Base-by-base conservation (phyloP, 345 rosid genomes). In the Moringa oleifera region DNA sequence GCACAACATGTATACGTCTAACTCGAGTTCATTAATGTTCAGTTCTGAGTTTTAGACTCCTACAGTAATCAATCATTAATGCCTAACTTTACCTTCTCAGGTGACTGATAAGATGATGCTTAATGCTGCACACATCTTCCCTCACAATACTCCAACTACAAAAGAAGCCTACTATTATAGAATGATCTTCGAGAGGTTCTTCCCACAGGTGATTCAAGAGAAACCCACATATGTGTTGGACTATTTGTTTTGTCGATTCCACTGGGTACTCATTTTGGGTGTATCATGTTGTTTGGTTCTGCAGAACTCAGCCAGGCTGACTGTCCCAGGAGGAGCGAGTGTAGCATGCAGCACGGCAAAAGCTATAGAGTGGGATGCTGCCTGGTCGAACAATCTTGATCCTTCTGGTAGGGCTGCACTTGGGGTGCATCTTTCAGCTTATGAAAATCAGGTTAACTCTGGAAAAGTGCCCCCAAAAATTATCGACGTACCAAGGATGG, bases 401-500 rank as follows among this genome's bases (percentile, higher is more conserved):
- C 98, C 98, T n/a, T 93, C 98, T 0, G 97, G 98, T 53, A 69
- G 98, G 72, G 98, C 97, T 9, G 98, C 97, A 15, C 51, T 81
- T 3, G 98, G 97, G 56, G 97, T 93, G 45, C 97, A 93, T 68
- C 77, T 86, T 51, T 88, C 92, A 6, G 88, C 86, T 37, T 94
- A 90, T 46, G 84, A 77, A 0, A 47, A 57, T 18, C 76, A 74
- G 61, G 73, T 15, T 23, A 65, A 60, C 65, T 56, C 28, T 72
- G 7, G 68, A 54, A 68, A 57, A 58, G 59, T 61, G 51, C 70
- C 82, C 12, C 70, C 81, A 2, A 77, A 81, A 59, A 70, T 74
- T 12, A 75, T 80, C 8, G 52, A 61, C 36, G 23, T 81, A 7
- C 90, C 86, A 0, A 56, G 73, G 62, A 78, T 83, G 75, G 69